These are phyloP conservation scores for Aspergillus piperis DNA, from an alignment of 2,329 filamentous ascomycete genomes.

Conservation along the genomic window DNA sequence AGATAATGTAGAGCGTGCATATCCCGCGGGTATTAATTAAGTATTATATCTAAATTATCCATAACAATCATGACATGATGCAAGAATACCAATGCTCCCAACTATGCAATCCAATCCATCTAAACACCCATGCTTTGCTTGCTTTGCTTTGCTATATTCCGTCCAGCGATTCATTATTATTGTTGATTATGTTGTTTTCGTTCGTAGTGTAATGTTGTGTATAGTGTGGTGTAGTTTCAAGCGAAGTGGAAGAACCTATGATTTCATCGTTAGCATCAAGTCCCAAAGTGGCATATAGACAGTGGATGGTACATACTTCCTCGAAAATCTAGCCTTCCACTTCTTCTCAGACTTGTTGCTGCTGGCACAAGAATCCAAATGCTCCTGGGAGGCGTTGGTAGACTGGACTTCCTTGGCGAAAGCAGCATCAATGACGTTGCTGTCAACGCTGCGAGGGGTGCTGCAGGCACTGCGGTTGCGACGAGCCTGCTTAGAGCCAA, in stretches of 20 bases:
- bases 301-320: neutral
- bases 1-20: neutral
- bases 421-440: neutral
- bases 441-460: neutral
- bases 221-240: too few relatives aligned
- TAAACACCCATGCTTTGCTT: too few relatives aligned
- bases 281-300: too few relatives aligned
- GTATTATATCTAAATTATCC: neutral
- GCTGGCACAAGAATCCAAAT: neutral
- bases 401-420: neutral
- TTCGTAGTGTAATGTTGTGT: too few relatives aligned
- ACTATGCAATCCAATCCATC: too few relatives aligned
- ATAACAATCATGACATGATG: neutral
- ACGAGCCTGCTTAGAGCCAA: neutral
- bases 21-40: neutral
- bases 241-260: too few relatives aligned
- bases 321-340: neutral
- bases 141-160: too few relatives aligned
- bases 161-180: too few relatives aligned
- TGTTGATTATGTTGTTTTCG: too few relatives aligned
- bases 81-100: neutral
- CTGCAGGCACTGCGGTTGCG: neutral
- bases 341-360: neutral
- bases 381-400: neutral
- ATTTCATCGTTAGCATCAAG: too few relatives aligned